A percentile compares a stretch with the other conserved stretches of the same genome.
Conservation (phyloP, 1,284 basidiomycete genomes). For the Ceratobasidium sp. region DNA sequence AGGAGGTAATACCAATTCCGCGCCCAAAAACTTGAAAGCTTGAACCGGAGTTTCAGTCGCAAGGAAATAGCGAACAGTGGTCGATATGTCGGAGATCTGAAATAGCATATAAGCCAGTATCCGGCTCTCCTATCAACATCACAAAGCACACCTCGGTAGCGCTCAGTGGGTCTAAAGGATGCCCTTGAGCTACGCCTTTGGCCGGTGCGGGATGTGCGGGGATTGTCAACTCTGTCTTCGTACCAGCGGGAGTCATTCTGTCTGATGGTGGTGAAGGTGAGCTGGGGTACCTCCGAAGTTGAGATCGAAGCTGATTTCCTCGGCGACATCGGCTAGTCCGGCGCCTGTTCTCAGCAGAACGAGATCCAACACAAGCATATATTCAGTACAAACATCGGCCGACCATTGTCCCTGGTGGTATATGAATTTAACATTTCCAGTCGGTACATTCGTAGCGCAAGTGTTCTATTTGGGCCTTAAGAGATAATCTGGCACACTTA, state of each 20-base stretch:
- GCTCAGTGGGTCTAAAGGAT: slow-evolving; percentile 75
- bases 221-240: slow-evolving; percentile 21
- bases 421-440: neutral
- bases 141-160: slow-evolving; percentile 64
- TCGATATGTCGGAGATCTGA: slow-evolving; percentile 71
- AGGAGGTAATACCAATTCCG: slow-evolving; percentile 72
- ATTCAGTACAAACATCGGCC: no score
- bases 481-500: no score
- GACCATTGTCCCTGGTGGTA: no score
- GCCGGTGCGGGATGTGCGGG: slow-evolving; percentile 54
- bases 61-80: slow-evolving; percentile 66
- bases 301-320: neutral
- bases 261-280: neutral
- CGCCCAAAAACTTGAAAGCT: slow-evolving; percentile 77
- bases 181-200: slow-evolving; percentile 46
- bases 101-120: neutral
- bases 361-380: no score
- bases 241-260: slow-evolving; percentile 38
- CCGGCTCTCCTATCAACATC: slow-evolving; percentile 46
- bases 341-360: no score
- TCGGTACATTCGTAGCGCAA: neutral
- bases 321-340: no score
- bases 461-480: no score
- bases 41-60: slow-evolving; percentile 66
- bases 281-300: slow-evolving; percentile 50